Conservation (phyloP, 805 yeast genomes). For the Sungouiella thailandica region DNA sequence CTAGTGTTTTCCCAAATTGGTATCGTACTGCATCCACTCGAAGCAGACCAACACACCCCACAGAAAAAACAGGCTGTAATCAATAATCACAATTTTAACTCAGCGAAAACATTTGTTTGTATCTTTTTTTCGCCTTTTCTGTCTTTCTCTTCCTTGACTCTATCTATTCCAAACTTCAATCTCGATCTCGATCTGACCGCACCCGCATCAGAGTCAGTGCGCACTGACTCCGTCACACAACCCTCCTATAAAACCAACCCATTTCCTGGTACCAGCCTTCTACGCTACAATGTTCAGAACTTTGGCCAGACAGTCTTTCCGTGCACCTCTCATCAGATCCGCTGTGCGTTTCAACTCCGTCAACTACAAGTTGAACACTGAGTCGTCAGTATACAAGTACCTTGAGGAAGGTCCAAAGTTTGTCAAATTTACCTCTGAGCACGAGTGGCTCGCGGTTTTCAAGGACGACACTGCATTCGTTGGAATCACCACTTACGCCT, state of each 20-base stretch:
- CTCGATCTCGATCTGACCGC: too few species aligned
- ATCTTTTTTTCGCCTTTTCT: too few species aligned
- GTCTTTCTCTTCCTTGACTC: too few species aligned
- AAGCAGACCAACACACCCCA: too few species aligned
- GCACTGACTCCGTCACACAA: slow-evolving; percentile 1
- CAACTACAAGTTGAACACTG: slow-evolving; percentile 32
- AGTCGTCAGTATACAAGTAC: slow-evolving; percentile 37
- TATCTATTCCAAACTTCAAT: too few species aligned
- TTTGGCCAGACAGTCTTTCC: slow-evolving; percentile 12
- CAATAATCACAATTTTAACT: too few species aligned
- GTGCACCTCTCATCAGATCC: slow-evolving; percentile 9
- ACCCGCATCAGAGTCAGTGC: slow-evolving; percentile 1
- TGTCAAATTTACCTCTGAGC: slow-evolving; percentile 77
- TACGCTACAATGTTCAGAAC: slow-evolving; percentile 11
- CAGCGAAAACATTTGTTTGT: too few species aligned
- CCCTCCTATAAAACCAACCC: not conserved
- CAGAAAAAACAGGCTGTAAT: too few species aligned
- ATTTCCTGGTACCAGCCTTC: not conserved
- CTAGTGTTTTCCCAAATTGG: too few species aligned
- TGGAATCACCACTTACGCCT: slow-evolving; percentile 92
- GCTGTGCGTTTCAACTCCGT: slow-evolving; percentile 24
- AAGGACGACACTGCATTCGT: slow-evolving; percentile 77
- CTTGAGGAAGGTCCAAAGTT: slow-evolving; percentile 38
- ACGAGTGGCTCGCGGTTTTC: slow-evolving; percentile 91
- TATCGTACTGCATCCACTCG: too few species aligned